Evolutionary conservation across 768 basidiomycete species (phyloP).

Genomic region (Phylloporus scabripes): DNA sequence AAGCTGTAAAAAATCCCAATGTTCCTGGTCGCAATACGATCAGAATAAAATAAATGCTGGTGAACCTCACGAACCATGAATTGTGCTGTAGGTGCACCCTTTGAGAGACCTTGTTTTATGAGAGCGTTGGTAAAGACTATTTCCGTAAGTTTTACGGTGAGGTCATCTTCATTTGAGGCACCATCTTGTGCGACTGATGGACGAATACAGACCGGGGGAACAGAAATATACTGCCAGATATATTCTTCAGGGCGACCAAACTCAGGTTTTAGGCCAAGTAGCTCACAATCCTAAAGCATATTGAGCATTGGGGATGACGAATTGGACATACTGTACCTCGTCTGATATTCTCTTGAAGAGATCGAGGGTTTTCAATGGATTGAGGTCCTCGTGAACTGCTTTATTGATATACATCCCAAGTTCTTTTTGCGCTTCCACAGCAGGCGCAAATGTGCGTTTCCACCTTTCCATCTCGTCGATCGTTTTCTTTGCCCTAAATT

Average conservation of each 20-base stretch:
- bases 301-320: not conserved
- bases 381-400: slow-evolving; percentile 87
- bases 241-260: slow-evolving; percentile 95
- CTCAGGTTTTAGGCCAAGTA: slow-evolving; percentile 83
- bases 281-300: slow-evolving; percentile 76
- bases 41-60: not conserved
- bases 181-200: slow-evolving; percentile 97
- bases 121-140: slow-evolving; percentile 93
- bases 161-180: slow-evolving; percentile 96
- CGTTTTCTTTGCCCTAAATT: slow-evolving; percentile 91
- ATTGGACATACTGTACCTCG: slow-evolving; percentile 48
- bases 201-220: slow-evolving; percentile 95
- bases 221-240: slow-evolving; percentile 98
- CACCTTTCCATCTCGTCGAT: slow-evolving; percentile 84
- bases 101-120: slow-evolving; percentile 83
- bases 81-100: slow-evolving; percentile 82
- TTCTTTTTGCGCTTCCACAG: slow-evolving; percentile 84
- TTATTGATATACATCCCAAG: slow-evolving; percentile 79
- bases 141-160: slow-evolving; percentile 95
- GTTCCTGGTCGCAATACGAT: slow-evolving; percentile 51
- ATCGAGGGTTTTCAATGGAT: slow-evolving; percentile 89
- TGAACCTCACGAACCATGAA: slow-evolving; percentile 60
- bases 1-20: slow-evolving; percentile 97
- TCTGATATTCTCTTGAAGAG: slow-evolving; percentile 89
- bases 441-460: slow-evolving; percentile 74